Evolutionary conservation across 768 basidiomycete genomes (phyloP).

Genomic region (Lyophyllum atratum): DNA sequence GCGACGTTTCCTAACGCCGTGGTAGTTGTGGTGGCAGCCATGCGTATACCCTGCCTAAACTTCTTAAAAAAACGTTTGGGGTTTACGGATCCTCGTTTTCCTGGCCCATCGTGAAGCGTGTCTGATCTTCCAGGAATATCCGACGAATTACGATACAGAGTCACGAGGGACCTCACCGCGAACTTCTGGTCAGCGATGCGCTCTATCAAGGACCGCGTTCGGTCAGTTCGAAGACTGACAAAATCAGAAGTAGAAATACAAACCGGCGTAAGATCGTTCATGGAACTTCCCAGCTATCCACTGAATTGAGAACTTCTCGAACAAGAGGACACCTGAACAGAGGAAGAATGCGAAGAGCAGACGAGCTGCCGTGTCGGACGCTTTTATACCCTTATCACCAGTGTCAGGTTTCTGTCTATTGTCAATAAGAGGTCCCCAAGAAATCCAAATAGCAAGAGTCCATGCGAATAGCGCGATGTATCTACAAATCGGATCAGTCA

Average conservation of each 20-base stretch:
- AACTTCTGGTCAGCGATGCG: constrained; percentile 84
- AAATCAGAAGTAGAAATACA: neutral
- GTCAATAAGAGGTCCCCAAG: constrained; percentile 71
- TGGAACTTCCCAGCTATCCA: constrained; percentile 85
- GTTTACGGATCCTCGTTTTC: constrained; percentile 44
- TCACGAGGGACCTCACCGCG: constrained; percentile 68
- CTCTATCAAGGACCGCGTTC: constrained; percentile 41
- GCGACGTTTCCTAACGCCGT: constrained; percentile 65
- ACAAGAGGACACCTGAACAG: constrained; percentile 68
- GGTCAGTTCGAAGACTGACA: neutral
- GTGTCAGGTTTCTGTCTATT: constrained; percentile 33
- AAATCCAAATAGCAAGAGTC: constrained; percentile 67
- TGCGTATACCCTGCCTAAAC: constrained; percentile 68
- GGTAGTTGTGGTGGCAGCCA: constrained; percentile 80
- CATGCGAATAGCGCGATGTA: constrained; percentile 72
- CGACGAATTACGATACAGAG: constrained; percentile 76
- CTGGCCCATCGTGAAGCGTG: constrained; percentile 45
- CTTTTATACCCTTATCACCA: constrained; percentile 32
- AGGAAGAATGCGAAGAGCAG: constrained; percentile 75
- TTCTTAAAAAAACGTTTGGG: constrained; percentile 69
- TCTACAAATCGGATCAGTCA: constrained; percentile 20
- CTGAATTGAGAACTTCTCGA: constrained; percentile 87
- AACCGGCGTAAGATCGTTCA: constrained; percentile 58
- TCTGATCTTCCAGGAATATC: constrained; percentile 72
- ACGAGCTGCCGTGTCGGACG: constrained; percentile 59